These are phyloP conservation scores for Perilla frutescens DNA, from an alignment of 257 asterid species.

Conservation along the genomic window DNA sequence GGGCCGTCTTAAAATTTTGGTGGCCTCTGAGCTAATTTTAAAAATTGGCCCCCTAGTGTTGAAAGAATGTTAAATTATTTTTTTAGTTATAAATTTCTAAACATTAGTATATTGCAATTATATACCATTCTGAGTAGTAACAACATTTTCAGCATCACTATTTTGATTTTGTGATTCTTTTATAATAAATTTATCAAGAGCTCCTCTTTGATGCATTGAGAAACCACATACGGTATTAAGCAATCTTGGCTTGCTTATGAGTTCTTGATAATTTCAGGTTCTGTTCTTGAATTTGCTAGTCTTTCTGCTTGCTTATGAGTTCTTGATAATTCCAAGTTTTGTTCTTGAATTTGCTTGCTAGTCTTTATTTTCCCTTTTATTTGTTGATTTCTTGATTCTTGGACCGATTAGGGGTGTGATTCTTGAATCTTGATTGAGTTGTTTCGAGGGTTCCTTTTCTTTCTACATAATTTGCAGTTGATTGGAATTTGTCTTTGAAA, in stretches of 20 bases:
- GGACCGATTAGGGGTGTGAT: constrained; percentile 2
- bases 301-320: constrained; percentile 24
- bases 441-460: neutral
- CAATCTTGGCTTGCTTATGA: constrained; percentile 25
- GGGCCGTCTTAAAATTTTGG: too few species aligned
- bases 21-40: too few species aligned
- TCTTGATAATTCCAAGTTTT: neutral
- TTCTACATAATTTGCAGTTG: neutral
- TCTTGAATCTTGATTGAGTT: constrained; percentile 14
- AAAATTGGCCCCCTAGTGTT: too few species aligned
- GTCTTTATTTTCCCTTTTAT: neutral
- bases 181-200: too few species aligned
- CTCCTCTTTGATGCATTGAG: constrained; percentile 25
- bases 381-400: constrained; percentile 10
- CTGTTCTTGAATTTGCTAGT: too few species aligned
- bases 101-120: too few species aligned
- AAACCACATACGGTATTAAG: constrained; percentile 14
- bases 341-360: neutral
- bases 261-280: constrained; percentile 22
- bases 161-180: too few species aligned
- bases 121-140: too few species aligned
- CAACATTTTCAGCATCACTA: too few species aligned
- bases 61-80: too few species aligned
- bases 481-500: constrained; percentile 9
- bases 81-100: too few species aligned